Evolutionary conservation across 2,329 filamentous ascomycete genomes (phyloP), one percentile per base, ranked within the genome.

Genomic region (Lizonia empirigonia): DNA sequence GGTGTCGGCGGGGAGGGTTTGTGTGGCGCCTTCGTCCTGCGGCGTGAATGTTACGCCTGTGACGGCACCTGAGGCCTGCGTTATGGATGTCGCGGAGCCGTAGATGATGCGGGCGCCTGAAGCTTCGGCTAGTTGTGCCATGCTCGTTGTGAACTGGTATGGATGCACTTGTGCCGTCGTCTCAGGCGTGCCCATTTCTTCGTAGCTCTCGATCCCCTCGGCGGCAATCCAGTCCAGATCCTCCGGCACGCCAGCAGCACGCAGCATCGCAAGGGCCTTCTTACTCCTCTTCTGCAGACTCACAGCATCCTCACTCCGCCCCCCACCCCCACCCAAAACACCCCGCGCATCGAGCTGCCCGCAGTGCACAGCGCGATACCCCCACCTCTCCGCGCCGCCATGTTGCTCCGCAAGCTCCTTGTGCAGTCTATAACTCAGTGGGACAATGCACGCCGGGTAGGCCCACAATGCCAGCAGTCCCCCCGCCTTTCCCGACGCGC

Each of bases 81-180:
- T 80, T 55, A 97, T 88, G 13, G 76, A 77, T 2, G 84, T 90
- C 3, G 91, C 91, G 1, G 84, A 82, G 20, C 86, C 85, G 34
- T 87, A 79, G 23, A 84, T 78, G 44, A 97, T 80, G 18, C 86
- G 72, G 1, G 74, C 78, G 1, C 78, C 78, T 27, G 71, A 68
- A 42, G 89, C 83, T 48, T 82, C 76, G 0, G 93, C 91, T 10
- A 97, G 80, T 33, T 84, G 78, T 4, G 89, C 90, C 58, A 97
- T 95, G 13, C 86, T 81, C 0, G 85, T 93, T 0, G 94, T 97
- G 69, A 99, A 97, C 35, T 91, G 86, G 55, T 87, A 89, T 0
- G 94, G 94, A 66, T 99, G 93, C 2, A 97, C 93, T 74, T 99
- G 94, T 0, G 94, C 90, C 1, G 94, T 97, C 55, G 91, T 89